Percentiles rank a stretch among this genome's conserved stretches.
These are phyloP conservation scores for Monosporascus sp. DNA, from an alignment of 2,329 filamentous ascomycete genomes.

Conservation along the genomic window DNA sequence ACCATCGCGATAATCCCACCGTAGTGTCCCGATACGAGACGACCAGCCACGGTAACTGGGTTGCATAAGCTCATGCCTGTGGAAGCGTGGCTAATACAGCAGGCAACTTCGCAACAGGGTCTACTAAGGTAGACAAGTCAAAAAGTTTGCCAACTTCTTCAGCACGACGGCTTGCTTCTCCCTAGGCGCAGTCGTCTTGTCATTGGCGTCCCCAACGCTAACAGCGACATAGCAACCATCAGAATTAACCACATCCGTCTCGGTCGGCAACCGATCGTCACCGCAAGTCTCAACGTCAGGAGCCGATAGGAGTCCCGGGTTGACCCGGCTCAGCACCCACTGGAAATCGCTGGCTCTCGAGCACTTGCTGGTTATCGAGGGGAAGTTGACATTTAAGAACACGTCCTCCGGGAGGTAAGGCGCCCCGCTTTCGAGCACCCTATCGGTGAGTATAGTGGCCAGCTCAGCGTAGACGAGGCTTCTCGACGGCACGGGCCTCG, in stretches of 20 bases:
- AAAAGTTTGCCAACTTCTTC: slow-evolving; percentile 41
- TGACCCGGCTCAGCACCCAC: slow-evolving; percentile 60
- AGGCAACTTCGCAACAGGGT: no score
- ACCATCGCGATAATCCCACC: no score
- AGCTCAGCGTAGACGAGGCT: slow-evolving; percentile 60
- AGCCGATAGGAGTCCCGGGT: slow-evolving; percentile 45
- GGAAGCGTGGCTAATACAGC: no score
- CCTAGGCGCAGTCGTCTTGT: slow-evolving; percentile 54
- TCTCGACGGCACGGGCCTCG: slow-evolving; percentile 44
- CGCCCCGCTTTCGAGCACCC: slow-evolving; percentile 48
- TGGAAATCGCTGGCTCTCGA: slow-evolving; percentile 48
- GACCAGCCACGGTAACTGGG: no score
- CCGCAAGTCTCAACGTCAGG: slow-evolving; percentile 56
- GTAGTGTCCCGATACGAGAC: no score
- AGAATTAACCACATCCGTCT: slow-evolving; percentile 45
- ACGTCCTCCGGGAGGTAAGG: slow-evolving; percentile 58
- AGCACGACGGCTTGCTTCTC: slow-evolving; percentile 46
- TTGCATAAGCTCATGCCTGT: no score
- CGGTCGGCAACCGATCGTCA: slow-evolving; percentile 49
- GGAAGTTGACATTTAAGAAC: slow-evolving; percentile 68
- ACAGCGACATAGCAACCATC: slow-evolving; percentile 57
- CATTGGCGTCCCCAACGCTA: slow-evolving; percentile 54
- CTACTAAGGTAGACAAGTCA: slow-evolving; percentile 39
- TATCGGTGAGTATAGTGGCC: slow-evolving; percentile 51
- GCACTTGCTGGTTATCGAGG: slow-evolving; percentile 46